phyloP scores from a whole-genome alignment of 2,329 filamentous ascomycete genomes.

The Neofusicoccum laricinum region DNA sequence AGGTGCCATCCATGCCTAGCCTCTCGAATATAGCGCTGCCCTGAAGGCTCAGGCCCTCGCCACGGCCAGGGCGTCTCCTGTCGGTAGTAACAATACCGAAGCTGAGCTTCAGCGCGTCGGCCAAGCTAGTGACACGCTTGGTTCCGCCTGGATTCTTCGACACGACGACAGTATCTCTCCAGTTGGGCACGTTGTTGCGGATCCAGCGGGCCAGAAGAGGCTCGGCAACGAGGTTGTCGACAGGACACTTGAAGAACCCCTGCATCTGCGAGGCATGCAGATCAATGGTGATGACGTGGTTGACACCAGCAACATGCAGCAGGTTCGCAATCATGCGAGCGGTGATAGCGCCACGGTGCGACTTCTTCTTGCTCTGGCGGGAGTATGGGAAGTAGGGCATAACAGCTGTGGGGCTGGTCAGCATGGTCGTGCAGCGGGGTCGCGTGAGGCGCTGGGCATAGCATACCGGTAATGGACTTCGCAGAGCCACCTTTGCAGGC shows the following conservation, averaged over 20 bases:
- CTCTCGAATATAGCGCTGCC: constrained; percentile 71
- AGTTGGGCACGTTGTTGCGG: constrained; percentile 78
- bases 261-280: constrained; percentile 95
- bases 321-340: constrained; percentile 96
- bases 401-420: constrained; percentile 57
- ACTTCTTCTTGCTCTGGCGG: constrained; percentile 98
- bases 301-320: constrained; percentile 86
- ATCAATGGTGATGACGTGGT: constrained; percentile 97
- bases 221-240: constrained; percentile 96
- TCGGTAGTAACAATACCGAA: constrained; percentile 96
- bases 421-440: not conserved
- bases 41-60: constrained; percentile 32
- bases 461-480: constrained; percentile 89
- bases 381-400: constrained; percentile 98
- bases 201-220: constrained; percentile 96
- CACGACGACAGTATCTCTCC: constrained; percentile 90
- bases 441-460: constrained; percentile 17
- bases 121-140: constrained; percentile 92
- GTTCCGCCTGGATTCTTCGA: constrained; percentile 98
- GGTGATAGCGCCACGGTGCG: constrained; percentile 91
- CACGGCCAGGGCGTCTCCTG: constrained; percentile 57
- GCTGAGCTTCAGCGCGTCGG: constrained; percentile 93
- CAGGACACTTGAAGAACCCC: constrained; percentile 96
- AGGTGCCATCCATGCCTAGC: constrained; percentile 40
- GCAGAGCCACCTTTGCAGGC: constrained; percentile 97